Percentiles rank a stretch among this genome's conserved stretches.
These are phyloP conservation scores for Herpetospermum pedunculosum DNA, from an alignment of 306 rosid genomes.

Conservation along the genomic window DNA sequence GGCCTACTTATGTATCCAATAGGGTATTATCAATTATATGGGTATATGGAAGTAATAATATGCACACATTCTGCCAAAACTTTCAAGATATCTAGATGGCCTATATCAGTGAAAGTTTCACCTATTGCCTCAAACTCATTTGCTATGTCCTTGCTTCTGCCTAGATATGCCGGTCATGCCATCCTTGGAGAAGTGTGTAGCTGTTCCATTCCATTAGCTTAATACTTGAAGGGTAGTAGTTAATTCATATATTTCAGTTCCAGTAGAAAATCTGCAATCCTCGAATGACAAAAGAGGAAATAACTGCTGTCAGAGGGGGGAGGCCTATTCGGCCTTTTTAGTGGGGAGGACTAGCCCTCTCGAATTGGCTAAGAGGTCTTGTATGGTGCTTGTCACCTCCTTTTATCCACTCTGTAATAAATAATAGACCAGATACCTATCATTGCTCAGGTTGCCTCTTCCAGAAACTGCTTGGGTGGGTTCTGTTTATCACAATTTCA, in stretches of 20 bases:
- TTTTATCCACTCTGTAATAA: background rate
- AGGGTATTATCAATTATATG: background rate
- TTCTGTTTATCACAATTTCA: background rate
- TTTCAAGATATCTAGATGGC: background rate
- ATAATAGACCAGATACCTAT: background rate
- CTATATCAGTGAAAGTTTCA: background rate
- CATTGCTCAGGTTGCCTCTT: background rate
- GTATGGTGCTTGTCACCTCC: background rate
- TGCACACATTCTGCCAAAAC: background rate
- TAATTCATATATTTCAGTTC: background rate
- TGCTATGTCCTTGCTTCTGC: background rate
- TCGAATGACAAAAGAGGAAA: background rate
- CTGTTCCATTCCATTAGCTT: background rate
- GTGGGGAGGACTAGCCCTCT: background rate
- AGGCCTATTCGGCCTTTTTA: background rate
- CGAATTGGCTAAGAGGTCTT: background rate
- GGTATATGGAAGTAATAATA: background rate
- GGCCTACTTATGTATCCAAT: background rate
- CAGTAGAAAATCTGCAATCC: background rate
- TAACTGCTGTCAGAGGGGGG: background rate
- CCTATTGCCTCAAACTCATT: background rate
- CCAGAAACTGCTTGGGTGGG: background rate
- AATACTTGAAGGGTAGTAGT: background rate
- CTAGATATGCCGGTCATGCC: background rate
- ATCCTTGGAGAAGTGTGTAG: background rate